Base-by-base conservation (phyloP, 495 filamentous ascomycete species). In the Elasticomyces elasticus region DNA sequence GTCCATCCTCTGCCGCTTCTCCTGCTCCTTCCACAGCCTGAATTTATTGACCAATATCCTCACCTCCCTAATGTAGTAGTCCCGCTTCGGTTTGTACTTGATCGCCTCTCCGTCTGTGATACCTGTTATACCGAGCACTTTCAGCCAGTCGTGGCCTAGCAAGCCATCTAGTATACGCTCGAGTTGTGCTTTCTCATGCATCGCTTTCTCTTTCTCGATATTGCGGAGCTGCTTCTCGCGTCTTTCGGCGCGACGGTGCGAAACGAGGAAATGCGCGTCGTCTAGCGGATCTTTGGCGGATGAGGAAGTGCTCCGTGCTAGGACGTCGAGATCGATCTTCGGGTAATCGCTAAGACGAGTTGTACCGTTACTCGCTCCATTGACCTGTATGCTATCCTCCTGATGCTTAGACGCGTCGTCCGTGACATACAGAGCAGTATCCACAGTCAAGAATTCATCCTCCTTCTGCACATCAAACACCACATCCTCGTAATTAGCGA, bases 221-320 rank as follows among this genome's bases (percentile, higher is more conserved):
- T 97, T 97, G 28, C 92, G 84, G 19, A 94, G 81, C 26, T 89
- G 85, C 61, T 91, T 94, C 69, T 99, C 92, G 62, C 85, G 76
- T n/a, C 89, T 75, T 62, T 94, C 87, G 49, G 86, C 81, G 54
- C 83, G 83, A 33, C 81, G 78, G 64, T 96, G 89, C 0, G 83
- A 73, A 1, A 77, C 74, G 56, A 81, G 77, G 67, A 80, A 94
- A 43, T 79, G 63, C 0, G 72, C 69, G 62, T 94, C 87, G 30
- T 76, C 69, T 11, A 94, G 72, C 0, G 86, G 85, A 62, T 96
- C 88, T 5, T 69, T 54, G 11, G 67, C 59, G 24, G 71, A 66
- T 58, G 61, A 63, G 52, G 68, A 70, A 28, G 67, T 54, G 49
- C 69, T 67, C 23, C 68, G 59, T 28, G 75, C 68, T 33, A 81